Evolutionary conservation across 2,329 filamentous ascomycete genomes (phyloP).

Genomic region (Hypoxylon sp.): DNA sequence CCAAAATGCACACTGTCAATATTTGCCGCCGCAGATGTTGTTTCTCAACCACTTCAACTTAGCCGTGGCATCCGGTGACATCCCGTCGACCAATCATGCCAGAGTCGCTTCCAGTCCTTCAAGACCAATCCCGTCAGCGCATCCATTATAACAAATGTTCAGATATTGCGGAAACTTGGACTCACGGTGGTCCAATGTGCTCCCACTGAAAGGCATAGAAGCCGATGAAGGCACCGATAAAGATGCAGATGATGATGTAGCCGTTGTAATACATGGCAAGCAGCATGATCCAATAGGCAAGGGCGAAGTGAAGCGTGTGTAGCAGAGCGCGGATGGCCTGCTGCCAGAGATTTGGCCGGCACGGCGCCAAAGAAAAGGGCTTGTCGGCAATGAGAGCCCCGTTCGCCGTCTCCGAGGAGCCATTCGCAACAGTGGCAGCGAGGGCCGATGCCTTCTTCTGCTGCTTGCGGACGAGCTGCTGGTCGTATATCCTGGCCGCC

Average conservation of each 20-base stretch:
- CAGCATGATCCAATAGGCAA: constrained; percentile 84
- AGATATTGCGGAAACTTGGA: constrained; percentile 64
- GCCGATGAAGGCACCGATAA: constrained; percentile 78
- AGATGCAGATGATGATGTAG: constrained; percentile 83
- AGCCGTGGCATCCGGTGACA: constrained; percentile 38
- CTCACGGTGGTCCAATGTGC: constrained; percentile 32
- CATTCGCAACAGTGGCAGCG: constrained; percentile 14
- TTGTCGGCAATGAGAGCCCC: constrained; percentile 31
- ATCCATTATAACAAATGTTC: neutral
- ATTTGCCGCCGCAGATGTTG: too few species aligned
- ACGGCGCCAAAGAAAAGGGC: constrained; percentile 37
- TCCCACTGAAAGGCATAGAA: constrained; percentile 80
- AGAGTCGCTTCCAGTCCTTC: constrained; percentile 1
- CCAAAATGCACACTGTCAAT: too few species aligned
- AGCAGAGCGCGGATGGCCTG: constrained; percentile 72
- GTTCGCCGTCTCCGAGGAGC: constrained; percentile 38
- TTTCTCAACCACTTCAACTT: neutral
- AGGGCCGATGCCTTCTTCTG: constrained; percentile 46
- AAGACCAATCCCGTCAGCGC: neutral
- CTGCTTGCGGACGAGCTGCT: constrained; percentile 60
- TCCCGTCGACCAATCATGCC: constrained; percentile 6
- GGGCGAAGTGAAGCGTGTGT: constrained; percentile 75
- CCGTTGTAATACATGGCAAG: constrained; percentile 68
- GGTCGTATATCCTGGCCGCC: constrained; percentile 74
- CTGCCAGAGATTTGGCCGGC: constrained; percentile 68